Evolutionary conservation across 2,329 filamentous ascomycete species (phyloP), one percentile per base, ranked within the genome.

Genomic region (Xylariales sp.): DNA sequence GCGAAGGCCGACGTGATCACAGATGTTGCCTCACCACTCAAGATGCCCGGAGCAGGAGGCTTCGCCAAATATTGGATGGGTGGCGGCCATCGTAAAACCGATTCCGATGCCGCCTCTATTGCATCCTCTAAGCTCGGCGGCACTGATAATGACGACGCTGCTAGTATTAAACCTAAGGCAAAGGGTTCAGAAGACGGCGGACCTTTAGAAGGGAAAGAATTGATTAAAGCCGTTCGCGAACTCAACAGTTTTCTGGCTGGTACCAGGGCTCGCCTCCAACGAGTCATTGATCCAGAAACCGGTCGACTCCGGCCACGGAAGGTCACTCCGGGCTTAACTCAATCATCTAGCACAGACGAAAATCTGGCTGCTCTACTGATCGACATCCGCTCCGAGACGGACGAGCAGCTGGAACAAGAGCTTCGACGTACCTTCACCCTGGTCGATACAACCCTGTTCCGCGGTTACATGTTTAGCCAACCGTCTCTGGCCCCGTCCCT

Each of bases 361-460:
- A 75, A 74, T 41, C 62, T 78, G 9, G 72, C 77, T 28, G 73
- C 73, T 9, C 58, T 79, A 3, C 67, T 86, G 14, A 78, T 81
- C 41, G 80, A 83, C 59, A 73, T 83, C n/a, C 78, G 83, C 3
- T 75, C 84, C 6, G 78, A 87, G 5, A 81, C 83, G 0, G 84
- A 89, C 32, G 83, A 86, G 55, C 80, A 93, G 69, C 90, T 93
- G 69, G 89, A 93, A 72, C 83, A 88, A 56, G 90, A 91, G 71
- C 84, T 98, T 2, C 86, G 90, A 12, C 86, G 90, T 45, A 93
- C 91, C 1, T 97, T 96, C 43, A 90, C 88, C 57, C 83, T 97
- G 2, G 93, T 98, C 6, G 96, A 99, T 77, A 99, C 96, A 0
- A 95, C 94, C 0, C 86, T 99, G 0, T 98, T 99, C 83, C 89